These are phyloP conservation scores for Clavispora carvajalis DNA, from an alignment of 805 yeast species.

Conservation along the genomic window DNA sequence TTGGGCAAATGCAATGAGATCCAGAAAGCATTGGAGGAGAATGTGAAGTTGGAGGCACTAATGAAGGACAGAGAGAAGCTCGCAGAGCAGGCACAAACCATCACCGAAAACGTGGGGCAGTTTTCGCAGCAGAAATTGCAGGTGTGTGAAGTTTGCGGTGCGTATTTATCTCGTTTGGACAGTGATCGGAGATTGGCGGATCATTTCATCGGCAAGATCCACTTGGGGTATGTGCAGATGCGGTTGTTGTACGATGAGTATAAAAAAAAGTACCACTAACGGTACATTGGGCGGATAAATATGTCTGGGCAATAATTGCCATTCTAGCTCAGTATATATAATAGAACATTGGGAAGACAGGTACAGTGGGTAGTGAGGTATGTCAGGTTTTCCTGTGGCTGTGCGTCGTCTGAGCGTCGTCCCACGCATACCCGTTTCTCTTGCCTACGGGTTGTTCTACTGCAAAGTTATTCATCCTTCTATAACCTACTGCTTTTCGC, in stretches of 20 bases:
- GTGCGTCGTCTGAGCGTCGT: too few species aligned
- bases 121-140: constrained; percentile 86
- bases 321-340: too few species aligned
- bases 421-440: too few species aligned
- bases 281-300: not conserved
- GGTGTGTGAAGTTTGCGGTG: constrained; percentile 88
- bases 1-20: constrained; percentile 47
- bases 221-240: constrained; percentile 75
- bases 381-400: too few species aligned
- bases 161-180: constrained; percentile 78
- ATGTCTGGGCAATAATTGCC: not conserved
- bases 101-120: constrained; percentile 73
- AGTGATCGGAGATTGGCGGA: constrained; percentile 85
- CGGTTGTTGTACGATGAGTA: constrained; percentile 48
- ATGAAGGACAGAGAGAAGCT: constrained; percentile 45
- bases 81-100: constrained; percentile 51
- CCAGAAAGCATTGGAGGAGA: constrained; percentile 41
- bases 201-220: constrained; percentile 85
- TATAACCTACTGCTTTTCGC: constrained; percentile 2
- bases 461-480: not conserved
- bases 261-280: constrained; percentile 12
- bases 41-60: constrained; percentile 40
- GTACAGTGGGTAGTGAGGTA: too few species aligned
- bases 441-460: too few species aligned
- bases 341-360: too few species aligned